phyloP scores from a whole-genome alignment of 2,329 filamentous ascomycete species.

The Colletotrichum tabaci region DNA sequence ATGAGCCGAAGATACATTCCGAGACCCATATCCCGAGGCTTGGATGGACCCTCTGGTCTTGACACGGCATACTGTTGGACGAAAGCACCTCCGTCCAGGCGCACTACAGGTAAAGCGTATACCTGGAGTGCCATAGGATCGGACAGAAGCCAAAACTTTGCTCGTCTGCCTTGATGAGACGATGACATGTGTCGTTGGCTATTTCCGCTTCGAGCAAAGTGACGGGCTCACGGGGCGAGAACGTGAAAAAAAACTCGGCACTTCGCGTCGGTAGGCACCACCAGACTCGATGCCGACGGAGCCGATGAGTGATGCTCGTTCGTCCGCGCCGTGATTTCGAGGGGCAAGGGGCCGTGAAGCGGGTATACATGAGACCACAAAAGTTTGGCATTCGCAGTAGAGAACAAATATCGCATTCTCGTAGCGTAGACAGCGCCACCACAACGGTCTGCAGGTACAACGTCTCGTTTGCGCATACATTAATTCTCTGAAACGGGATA shows the following conservation, averaged over 20 bases:
- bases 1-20: neutral
- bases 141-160: neutral
- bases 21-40: neutral
- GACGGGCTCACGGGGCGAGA: neutral
- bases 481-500: neutral
- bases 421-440: neutral
- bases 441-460: neutral
- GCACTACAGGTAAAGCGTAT: neutral
- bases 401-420: neutral
- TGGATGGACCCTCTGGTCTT: too few species aligned
- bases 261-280: neutral
- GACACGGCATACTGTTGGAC: neutral
- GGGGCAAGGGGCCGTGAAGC: neutral
- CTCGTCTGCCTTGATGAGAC: neutral
- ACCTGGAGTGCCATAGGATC: neutral
- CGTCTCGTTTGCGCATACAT: neutral
- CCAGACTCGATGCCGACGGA: neutral
- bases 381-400: neutral
- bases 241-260: constrained; percentile 9
- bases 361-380: neutral
- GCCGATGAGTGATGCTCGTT: neutral
- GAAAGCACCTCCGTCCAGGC: neutral
- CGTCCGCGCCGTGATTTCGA: neutral
- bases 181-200: neutral
- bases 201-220: neutral